A percentile compares a stretch with the other conserved stretches of the same genome.
Evolutionary conservation across 768 basidiomycete species (phyloP).

Genomic region (Tricholoma terreum): DNA sequence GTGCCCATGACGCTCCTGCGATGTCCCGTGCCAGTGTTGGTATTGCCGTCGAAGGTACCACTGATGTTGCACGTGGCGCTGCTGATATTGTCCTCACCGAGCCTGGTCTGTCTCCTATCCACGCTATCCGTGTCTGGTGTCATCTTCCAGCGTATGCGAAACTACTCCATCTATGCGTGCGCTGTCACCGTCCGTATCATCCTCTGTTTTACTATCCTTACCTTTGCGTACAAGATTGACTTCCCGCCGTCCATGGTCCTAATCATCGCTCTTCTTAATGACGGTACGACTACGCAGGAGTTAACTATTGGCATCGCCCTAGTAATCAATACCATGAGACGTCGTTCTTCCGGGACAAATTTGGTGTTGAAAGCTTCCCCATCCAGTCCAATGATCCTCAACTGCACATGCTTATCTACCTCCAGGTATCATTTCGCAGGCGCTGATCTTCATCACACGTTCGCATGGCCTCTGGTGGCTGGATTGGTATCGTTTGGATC

Average conservation of each 20-base stretch:
- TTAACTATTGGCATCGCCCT: slow-evolving; percentile 56
- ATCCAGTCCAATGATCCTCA: slow-evolving; percentile 61
- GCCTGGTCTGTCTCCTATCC: slow-evolving; percentile 98
- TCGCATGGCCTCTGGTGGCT: slow-evolving; percentile 86
- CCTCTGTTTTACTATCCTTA: slow-evolving; percentile 92
- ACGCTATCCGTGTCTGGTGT: slow-evolving; percentile 96
- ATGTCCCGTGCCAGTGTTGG: slow-evolving; percentile 98
- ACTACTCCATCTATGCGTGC: slow-evolving; percentile 97
- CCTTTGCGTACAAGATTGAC: slow-evolving; percentile 94
- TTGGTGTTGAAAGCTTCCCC: slow-evolving; percentile 54
- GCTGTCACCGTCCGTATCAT: slow-evolving; percentile 98
- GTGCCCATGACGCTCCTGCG: slow-evolving; percentile 98
- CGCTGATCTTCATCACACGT: slow-evolving; percentile 94
- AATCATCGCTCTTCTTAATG: slow-evolving; percentile 94
- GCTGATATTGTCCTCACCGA: slow-evolving; percentile 98
- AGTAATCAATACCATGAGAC: slow-evolving; percentile 84
- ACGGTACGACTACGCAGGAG: slow-evolving; percentile 73
- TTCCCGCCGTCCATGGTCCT: slow-evolving; percentile 99
- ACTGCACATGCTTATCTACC: slow-evolving; percentile 88
- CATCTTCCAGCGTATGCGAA: slow-evolving; percentile 99
- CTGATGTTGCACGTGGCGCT: slow-evolving; percentile 96
- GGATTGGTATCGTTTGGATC: slow-evolving; percentile 98
- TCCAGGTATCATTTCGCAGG: slow-evolving; percentile 99
- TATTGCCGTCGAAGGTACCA: slow-evolving; percentile 99
- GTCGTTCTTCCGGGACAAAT: slow-evolving; percentile 84